These are phyloP conservation scores for Talaromyces borbonicus DNA, from an alignment of 495 filamentous ascomycete species.

Conservation along the genomic window DNA sequence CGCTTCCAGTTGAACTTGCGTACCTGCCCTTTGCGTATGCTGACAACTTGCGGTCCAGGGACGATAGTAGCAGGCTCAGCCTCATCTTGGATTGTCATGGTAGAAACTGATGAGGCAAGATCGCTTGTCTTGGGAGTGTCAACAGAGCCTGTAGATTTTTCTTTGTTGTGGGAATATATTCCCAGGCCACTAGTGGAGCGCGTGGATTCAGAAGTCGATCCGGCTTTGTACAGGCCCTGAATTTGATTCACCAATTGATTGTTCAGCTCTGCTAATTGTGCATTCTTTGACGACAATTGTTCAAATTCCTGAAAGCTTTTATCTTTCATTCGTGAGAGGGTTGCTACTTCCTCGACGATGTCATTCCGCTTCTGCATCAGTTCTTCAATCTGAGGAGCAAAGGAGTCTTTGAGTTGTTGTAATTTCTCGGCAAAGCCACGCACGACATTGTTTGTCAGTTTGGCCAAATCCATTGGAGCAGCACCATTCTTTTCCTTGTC, in stretches of 20 bases:
- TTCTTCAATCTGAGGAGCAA: conserved; percentile 69
- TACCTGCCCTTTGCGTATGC: conserved; percentile 80
- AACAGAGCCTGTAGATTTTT: conserved; percentile 58
- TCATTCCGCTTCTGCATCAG: conserved; percentile 75
- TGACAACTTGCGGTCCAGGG: conserved; percentile 77
- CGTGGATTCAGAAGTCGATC: conserved; percentile 47
- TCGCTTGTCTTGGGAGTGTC: conserved; percentile 45
- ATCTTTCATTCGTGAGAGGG: conserved; percentile 71
- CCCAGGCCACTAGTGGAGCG: conserved; percentile 65
- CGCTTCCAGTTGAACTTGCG: conserved; percentile 99
- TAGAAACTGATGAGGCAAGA: conserved; percentile 40
- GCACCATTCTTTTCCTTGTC: conserved; percentile 57
- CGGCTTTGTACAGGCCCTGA: conserved; percentile 81
- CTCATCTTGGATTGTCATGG: conserved; percentile 53
- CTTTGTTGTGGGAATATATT: conserved; percentile 70
- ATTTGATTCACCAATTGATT: conserved; percentile 91
- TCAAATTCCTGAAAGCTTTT: conserved; percentile 92
- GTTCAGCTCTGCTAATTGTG: conserved; percentile 86
- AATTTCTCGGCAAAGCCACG: conserved; percentile 83
- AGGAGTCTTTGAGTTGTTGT: conserved; percentile 72
- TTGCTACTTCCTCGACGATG: conserved; percentile 69
- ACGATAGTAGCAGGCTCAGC: conserved; percentile 58
- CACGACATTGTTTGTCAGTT: conserved; percentile 74
- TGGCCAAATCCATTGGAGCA: conserved; percentile 59
- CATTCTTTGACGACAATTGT: conserved; percentile 85